Evolutionary conservation across 345 rosid genomes (phyloP), one percentile per base, ranked within the genome.

Genomic region (Populus alba): DNA sequence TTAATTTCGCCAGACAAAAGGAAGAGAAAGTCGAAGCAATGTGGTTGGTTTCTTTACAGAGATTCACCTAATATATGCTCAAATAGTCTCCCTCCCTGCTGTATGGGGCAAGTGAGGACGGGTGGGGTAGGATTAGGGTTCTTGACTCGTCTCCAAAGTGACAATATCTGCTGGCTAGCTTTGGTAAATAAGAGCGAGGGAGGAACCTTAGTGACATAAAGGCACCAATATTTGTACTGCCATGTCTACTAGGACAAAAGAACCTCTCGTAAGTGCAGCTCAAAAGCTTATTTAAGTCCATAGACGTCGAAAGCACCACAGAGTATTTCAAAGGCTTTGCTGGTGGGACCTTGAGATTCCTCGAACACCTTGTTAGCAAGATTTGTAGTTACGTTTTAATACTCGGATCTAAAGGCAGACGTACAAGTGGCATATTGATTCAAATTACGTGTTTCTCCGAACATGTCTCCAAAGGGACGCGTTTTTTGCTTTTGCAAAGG

Each of bases 81-180:
- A 22, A 55, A 53, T 10, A 11, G 22, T 73, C 76, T 73, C 59
- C 31, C 68, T 61, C 22, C 53, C 33, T 33, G 27, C 18, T n/a
- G 69, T 41, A 9, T 7, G 12, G 62, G 20, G 57, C 3, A 49
- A 23, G 75, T 31, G 15, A 59, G 37, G 55, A 47, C 11, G 63
- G 63, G 76, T 73, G 75, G 75, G 75, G 31, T n/a, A 47, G 61
- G 74, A n/a, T 27, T 49, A 29, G 61, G 59, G 61, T 71, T 71
- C 38, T 7, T 53, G 16, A 12, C 10, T 59, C 29, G 25, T 59
- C 29, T 59, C 16, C 65, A 23, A 3, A 59, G 29, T 59, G 29
- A 23, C 65, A 59, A 9, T 27, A 59, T 23, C 25, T n/a, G 62
- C 27, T n/a, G 11, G 62, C 62, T 18, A 74, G 49, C 51, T 66